Conservation (phyloP, 2,329 filamentous ascomycete genomes). For the Leptographium lundbergii region DNA sequence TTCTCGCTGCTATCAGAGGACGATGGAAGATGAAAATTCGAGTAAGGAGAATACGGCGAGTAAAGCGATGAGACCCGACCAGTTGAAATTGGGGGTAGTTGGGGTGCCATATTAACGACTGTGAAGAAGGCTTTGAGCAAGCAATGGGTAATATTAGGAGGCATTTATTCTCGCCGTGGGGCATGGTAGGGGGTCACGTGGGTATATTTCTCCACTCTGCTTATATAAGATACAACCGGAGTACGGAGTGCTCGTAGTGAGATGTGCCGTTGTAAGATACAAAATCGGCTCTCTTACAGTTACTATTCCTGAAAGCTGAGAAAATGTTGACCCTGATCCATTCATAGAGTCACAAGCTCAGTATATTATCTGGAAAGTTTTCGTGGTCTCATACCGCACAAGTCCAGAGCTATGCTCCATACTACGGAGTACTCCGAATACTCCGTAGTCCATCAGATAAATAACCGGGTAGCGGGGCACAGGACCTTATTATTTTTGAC, state of each 20-base stretch:
- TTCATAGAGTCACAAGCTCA: too few relatives aligned
- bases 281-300: too few relatives aligned
- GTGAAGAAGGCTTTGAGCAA: neutral
- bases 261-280: too few relatives aligned
- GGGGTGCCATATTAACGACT: slow-evolving; percentile 2
- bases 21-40: slow-evolving; percentile 30
- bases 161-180: neutral
- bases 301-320: too few relatives aligned
- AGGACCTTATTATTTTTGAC: neutral
- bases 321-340: too few relatives aligned
- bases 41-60: slow-evolving; percentile 19
- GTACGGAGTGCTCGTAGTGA: too few relatives aligned
- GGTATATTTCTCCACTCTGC: too few relatives aligned
- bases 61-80: slow-evolving; percentile 2
- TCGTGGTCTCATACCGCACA: too few relatives aligned
- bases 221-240: too few relatives aligned
- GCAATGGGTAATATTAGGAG: neutral
- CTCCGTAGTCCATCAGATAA: neutral
- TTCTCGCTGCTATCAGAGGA: slow-evolving; percentile 25
- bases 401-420: too few relatives aligned
- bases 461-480: neutral
- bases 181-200: neutral
- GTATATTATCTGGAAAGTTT: too few relatives aligned
- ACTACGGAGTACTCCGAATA: neutral
- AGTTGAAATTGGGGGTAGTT: slow-evolving; percentile 13